Percentiles rank a stretch among this genome's conserved stretches.
These are phyloP conservation scores for Xylaria sp. DNA, from an alignment of 2,329 filamentous ascomycete genomes.

Conservation along the genomic window DNA sequence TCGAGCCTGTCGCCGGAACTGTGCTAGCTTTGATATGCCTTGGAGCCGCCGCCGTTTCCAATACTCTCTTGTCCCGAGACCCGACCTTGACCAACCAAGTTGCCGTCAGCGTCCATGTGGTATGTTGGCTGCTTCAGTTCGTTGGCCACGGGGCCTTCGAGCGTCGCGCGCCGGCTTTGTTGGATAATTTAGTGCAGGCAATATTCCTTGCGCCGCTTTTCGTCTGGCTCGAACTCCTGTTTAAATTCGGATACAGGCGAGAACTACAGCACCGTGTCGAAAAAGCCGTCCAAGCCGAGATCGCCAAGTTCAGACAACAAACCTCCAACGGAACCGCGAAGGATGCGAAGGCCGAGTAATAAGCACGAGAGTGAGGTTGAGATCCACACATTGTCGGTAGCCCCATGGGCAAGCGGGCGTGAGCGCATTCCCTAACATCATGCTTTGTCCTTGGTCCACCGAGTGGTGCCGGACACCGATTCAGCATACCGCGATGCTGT, in stretches of 20 bases:
- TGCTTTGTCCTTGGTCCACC: background rate
- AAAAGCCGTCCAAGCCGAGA: conserved; percentile 72
- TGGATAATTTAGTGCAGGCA: conserved; percentile 91
- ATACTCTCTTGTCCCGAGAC: conserved; percentile 68
- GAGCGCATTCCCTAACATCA: background rate
- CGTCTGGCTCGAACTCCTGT: conserved; percentile 94
- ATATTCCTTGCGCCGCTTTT: conserved; percentile 93
- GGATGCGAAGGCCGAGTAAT: conserved; percentile 56
- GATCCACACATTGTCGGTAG: background rate
- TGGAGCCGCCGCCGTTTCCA: conserved; percentile 71
- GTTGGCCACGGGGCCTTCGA: conserved; percentile 90
- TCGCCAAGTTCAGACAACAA: conserved; percentile 70
- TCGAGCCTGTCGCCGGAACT: conserved; percentile 90
- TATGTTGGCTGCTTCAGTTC: conserved; percentile 88
- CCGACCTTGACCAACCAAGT: conserved; percentile 52
- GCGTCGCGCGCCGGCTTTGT: conserved; percentile 80
- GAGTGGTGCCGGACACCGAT: background rate
- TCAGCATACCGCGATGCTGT: background rate
- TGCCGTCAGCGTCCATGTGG: conserved; percentile 69
- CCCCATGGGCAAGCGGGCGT: background rate
- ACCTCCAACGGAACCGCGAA: conserved; percentile 50
- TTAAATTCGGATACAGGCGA: conserved; percentile 85
- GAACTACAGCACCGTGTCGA: conserved; percentile 83
- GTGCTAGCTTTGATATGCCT: conserved; percentile 77
- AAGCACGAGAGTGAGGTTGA: background rate